These are phyloP conservation scores for Penicillium sp. DNA, from an alignment of 2,329 filamentous ascomycete genomes.

Conservation along the genomic window DNA sequence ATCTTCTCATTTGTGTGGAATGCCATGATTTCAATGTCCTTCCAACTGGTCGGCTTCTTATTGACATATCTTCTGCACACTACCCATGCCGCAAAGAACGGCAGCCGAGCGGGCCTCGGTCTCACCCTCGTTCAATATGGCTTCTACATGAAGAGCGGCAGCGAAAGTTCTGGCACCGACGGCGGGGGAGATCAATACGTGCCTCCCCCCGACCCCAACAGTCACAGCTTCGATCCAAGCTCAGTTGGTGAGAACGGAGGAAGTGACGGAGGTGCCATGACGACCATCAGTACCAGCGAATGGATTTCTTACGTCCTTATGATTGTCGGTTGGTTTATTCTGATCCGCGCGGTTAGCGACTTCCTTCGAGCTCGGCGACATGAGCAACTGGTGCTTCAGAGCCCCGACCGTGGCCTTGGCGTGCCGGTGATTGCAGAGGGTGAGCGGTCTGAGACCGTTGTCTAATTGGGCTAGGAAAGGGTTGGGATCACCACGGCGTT, in stretches of 20 bases:
- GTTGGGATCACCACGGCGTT: constrained; percentile 16
- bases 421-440: constrained; percentile 84
- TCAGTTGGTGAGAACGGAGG: constrained; percentile 53
- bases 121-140: constrained; percentile 96
- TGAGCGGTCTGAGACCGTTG: constrained; percentile 73
- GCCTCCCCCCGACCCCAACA: constrained; percentile 80
- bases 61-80: constrained; percentile 98
- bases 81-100: constrained; percentile 96
- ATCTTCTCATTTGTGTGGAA: constrained; percentile 76
- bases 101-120: constrained; percentile 87
- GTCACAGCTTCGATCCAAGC: constrained; percentile 79
- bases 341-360: constrained; percentile 90
- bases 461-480: constrained; percentile 48
- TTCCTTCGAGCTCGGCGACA: constrained; percentile 84
- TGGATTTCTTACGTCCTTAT: constrained; percentile 92
- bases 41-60: constrained; percentile 94
- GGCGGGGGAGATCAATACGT: constrained; percentile 47
- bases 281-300: constrained; percentile 69
- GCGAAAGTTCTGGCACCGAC: constrained; percentile 40
- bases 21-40: constrained; percentile 95
- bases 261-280: constrained; percentile 40
- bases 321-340: constrained; percentile 97
- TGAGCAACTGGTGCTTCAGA: constrained; percentile 89
- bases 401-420: constrained; percentile 80
- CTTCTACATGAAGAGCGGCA: constrained; percentile 81